Conservation (phyloP, 2,329 filamentous ascomycete species). For the Elsinoe ampelina region DNA sequence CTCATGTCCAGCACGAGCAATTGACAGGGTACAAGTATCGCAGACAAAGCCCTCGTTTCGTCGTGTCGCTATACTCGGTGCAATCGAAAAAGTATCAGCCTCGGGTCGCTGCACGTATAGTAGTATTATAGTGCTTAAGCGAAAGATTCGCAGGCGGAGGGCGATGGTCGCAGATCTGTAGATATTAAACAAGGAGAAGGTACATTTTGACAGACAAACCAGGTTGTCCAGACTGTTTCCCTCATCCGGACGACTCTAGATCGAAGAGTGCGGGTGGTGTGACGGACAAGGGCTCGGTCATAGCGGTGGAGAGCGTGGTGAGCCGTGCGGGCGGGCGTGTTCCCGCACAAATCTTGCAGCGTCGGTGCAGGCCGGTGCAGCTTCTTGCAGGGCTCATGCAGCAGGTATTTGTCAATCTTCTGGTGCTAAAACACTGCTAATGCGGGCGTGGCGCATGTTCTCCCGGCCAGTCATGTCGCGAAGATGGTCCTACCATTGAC, state of each 20-base stretch:
- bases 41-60: too few species aligned
- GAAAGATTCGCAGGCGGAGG: background rate
- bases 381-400: background rate
- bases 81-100: background rate
- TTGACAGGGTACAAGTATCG: background rate
- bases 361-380: too few species aligned
- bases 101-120: background rate
- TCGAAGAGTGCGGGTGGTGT: too few species aligned
- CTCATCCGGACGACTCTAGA: too few species aligned
- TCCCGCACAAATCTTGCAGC: too few species aligned
- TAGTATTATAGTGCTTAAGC: background rate
- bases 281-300: too few species aligned
- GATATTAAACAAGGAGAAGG: background rate
- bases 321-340: too few species aligned
- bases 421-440: too few species aligned
- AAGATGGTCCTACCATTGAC: background rate
- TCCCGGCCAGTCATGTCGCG: background rate
- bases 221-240: background rate
- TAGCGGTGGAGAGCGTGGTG: too few species aligned
- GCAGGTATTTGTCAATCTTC: conserved; percentile 10
- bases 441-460: conserved; percentile 2
- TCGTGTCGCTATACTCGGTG: too few species aligned
- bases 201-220: too few species aligned
- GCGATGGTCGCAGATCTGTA: background rate
- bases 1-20: conserved; percentile 2